Percentiles rank a stretch among this genome's conserved stretches.
Conservation (phyloP, 345 rosid genomes). For the Anastatica hierochuntica region DNA sequence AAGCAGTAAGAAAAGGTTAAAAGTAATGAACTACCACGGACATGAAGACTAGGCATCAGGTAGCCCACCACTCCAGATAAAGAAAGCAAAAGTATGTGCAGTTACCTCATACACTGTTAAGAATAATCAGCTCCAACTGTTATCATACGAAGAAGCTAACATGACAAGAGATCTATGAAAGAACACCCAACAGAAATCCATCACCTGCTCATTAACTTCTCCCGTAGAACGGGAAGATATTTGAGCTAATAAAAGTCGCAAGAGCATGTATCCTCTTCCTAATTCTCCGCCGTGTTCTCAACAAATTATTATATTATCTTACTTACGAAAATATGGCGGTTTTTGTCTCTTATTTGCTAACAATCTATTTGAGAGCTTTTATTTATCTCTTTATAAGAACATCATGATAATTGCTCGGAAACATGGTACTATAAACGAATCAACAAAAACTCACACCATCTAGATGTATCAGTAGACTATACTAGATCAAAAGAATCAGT, state of each 20-base stretch:
- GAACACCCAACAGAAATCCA: conserved; percentile 60
- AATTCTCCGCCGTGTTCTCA: conserved; percentile 20
- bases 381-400: background rate
- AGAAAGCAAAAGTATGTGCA: conserved; percentile 46
- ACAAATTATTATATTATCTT: conserved; percentile 1
- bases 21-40: conserved; percentile 18
- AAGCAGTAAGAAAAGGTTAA: conserved; percentile 35
- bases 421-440: background rate
- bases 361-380: too few species aligned
- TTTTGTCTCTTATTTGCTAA: background rate
- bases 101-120: conserved; percentile 92
- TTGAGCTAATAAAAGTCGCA: conserved; percentile 29
- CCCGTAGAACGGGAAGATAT: conserved; percentile 41
- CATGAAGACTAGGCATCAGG: conserved; percentile 22
- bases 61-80: conserved; percentile 33
- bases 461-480: background rate
- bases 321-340: background rate
- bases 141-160: conserved; percentile 87
- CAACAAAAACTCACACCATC: background rate
- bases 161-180: conserved; percentile 73
- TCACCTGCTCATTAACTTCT: conserved; percentile 78
- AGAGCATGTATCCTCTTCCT: conserved; percentile 33
- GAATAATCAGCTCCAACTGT: conserved; percentile 85
- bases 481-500: background rate
- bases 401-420: background rate